These are phyloP conservation scores for Casuarina equisetifolia DNA, from an alignment of 306 rosid species.

Conservation along the genomic window DNA sequence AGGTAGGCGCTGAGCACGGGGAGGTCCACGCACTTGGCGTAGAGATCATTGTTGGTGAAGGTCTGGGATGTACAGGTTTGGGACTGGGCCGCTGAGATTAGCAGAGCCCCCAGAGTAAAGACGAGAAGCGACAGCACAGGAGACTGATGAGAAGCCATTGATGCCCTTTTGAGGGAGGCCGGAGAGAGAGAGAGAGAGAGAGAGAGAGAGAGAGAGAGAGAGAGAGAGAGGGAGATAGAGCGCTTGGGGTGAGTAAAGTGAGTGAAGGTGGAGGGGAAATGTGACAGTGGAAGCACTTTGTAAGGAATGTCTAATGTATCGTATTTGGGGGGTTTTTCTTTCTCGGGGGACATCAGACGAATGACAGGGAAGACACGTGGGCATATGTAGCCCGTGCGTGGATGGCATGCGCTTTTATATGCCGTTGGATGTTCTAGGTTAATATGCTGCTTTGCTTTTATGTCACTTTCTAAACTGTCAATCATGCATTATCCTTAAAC, in stretches of 20 bases:
- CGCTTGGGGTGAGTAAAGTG: too few relatives aligned
- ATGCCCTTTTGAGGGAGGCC: background rate
- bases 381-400: too few relatives aligned
- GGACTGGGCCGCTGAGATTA: constrained; percentile 31
- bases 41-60: constrained; percentile 39
- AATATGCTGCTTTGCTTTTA: too few relatives aligned
- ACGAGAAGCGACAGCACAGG: constrained; percentile 8
- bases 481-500: too few relatives aligned
- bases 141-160: constrained; percentile 40
- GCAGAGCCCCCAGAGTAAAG: background rate
- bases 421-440: too few relatives aligned
- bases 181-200: background rate
- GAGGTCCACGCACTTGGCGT: constrained; percentile 55
- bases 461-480: too few relatives aligned
- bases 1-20: constrained; percentile 54
- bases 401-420: too few relatives aligned
- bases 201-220: background rate
- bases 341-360: too few relatives aligned
- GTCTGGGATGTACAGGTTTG: constrained; percentile 54
- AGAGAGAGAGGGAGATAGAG: background rate
- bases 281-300: background rate
- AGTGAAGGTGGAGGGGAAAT: background rate
- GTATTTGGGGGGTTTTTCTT: too few relatives aligned
- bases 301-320: too few relatives aligned
- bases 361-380: too few relatives aligned